phyloP scores from a whole-genome alignment of 2,329 filamentous ascomycete genomes.

The Atkinsonella texensis region DNA sequence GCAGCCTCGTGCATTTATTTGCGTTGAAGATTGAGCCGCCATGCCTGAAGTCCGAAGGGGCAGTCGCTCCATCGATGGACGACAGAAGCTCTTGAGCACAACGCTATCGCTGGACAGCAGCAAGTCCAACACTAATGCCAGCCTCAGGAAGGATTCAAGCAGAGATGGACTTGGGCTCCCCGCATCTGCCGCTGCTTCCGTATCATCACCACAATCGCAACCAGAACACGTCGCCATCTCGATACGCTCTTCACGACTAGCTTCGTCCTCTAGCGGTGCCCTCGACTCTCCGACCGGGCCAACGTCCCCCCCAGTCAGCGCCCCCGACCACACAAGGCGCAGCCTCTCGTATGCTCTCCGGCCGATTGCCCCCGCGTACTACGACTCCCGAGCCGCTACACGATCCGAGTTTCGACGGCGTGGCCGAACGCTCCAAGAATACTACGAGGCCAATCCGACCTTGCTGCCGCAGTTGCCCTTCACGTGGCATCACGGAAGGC shows the following conservation, averaged over 20 bases:
- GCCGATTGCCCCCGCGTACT: constrained; percentile 23
- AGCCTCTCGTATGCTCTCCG: constrained; percentile 25
- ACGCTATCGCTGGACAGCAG: not conserved
- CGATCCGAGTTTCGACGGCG: constrained; percentile 22
- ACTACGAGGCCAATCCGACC: constrained; percentile 26
- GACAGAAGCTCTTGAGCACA: not conserved
- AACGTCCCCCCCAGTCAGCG: not conserved
- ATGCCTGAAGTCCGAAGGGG: constrained; percentile 21
- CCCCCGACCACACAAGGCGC: constrained; percentile 11
- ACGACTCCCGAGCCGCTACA: constrained; percentile 27
- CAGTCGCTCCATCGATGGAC: constrained; percentile 12
- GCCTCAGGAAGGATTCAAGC: not conserved
- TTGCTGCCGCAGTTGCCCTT: constrained; percentile 28
- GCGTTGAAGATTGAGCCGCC: not conserved
- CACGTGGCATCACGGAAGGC: constrained; percentile 28
- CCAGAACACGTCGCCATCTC: not conserved
- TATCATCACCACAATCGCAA: not conserved
- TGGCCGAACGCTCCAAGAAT: constrained; percentile 24
- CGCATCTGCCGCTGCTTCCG: not conserved
- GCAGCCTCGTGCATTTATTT: not conserved
- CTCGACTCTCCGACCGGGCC: not conserved
- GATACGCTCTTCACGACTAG: not conserved
- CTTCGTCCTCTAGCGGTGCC: not conserved
- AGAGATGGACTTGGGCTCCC: too few relatives aligned
- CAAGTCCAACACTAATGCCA: not conserved